Conservation (phyloP, 2,329 filamentous ascomycete genomes). For the Exophiala sp. region DNA sequence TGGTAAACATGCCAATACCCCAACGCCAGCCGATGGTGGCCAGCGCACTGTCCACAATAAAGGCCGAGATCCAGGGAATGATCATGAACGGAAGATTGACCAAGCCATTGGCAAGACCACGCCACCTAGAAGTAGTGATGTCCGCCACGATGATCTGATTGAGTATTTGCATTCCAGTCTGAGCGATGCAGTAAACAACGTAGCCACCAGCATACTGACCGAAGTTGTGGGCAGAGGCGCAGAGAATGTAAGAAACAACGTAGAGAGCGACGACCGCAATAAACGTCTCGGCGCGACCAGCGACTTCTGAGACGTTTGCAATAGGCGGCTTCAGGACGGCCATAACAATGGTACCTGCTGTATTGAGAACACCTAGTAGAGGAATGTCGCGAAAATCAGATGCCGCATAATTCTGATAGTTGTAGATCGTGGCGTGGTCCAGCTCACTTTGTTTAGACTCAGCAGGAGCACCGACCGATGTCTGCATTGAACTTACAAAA, state of each 20-base stretch:
- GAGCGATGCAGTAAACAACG: constrained; percentile 37
- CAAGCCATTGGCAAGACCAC: constrained; percentile 39
- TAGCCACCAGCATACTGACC: constrained; percentile 38
- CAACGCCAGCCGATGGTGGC: constrained; percentile 43
- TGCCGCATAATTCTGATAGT: constrained; percentile 41
- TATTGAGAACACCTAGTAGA: constrained; percentile 31
- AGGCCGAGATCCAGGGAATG: constrained; percentile 41
- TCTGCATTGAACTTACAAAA: constrained; percentile 12
- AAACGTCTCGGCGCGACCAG: constrained; percentile 37
- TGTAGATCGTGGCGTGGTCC: constrained; percentile 37
- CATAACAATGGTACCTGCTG: constrained; percentile 38
- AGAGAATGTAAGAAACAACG: constrained; percentile 39
- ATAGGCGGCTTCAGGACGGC: constrained; percentile 42
- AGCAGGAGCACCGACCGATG: not conserved
- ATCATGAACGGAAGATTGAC: constrained; percentile 41
- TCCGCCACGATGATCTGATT: constrained; percentile 46
- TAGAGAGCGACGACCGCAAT: constrained; percentile 34
- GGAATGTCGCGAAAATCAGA: constrained; percentile 38
- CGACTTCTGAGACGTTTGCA: constrained; percentile 43
- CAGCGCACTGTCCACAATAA: constrained; percentile 41
- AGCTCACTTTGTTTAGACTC: constrained; percentile 31
- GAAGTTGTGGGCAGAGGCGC: constrained; percentile 36
- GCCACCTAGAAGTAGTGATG: constrained; percentile 40
- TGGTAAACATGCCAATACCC: constrained; percentile 44
- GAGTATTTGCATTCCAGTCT: constrained; percentile 40